A percentile compares a stretch with the other conserved stretches of the same genome.
phyloP scores from a whole-genome alignment of 192 early-diverging fungal genomes.

The Obelidium mucronatum region DNA sequence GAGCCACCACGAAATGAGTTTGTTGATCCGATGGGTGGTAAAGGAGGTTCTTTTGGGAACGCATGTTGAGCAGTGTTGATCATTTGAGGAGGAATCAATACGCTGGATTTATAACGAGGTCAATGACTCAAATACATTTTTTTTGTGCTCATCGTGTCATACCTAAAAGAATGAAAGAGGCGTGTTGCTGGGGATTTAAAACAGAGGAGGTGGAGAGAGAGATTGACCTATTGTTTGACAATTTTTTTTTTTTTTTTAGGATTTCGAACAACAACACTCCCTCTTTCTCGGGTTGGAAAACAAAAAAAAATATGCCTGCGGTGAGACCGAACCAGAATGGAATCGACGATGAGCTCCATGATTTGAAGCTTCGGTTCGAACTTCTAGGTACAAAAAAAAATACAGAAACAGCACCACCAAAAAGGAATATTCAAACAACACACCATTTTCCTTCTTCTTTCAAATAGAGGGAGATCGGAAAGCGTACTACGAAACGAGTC shows the following conservation, averaged over 20 bases:
- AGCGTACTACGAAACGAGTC: slow-evolving; percentile 69
- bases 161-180: too few species aligned
- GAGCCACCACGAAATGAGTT: not conserved
- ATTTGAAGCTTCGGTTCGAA: slow-evolving; percentile 70
- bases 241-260: not conserved
- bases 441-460: not conserved
- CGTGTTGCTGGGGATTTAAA: too few species aligned
- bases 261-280: not conserved
- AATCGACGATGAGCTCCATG: slow-evolving; percentile 70
- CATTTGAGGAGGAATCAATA: too few species aligned
- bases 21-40: slow-evolving; percentile 37
- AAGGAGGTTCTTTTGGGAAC: slow-evolving; percentile 38
- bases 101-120: too few species aligned
- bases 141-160: too few species aligned
- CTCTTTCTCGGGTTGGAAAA: not conserved
- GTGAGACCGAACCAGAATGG: slow-evolving; percentile 44
- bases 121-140: too few species aligned
- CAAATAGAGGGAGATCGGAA: slow-evolving; percentile 67
- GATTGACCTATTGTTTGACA: not conserved
- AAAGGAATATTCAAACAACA: not conserved
- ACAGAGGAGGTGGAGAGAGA: too few species aligned
- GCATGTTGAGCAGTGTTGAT: not conserved
- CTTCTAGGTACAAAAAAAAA: slow-evolving; percentile 51
- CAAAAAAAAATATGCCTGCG: slow-evolving; percentile 21
- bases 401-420: too few species aligned